A percentile compares a stretch with the other conserved stretches of the same genome.
Evolutionary conservation across 75 land plant genomes (phyloP).

Genomic region (Selaginella moellendorffii): DNA sequence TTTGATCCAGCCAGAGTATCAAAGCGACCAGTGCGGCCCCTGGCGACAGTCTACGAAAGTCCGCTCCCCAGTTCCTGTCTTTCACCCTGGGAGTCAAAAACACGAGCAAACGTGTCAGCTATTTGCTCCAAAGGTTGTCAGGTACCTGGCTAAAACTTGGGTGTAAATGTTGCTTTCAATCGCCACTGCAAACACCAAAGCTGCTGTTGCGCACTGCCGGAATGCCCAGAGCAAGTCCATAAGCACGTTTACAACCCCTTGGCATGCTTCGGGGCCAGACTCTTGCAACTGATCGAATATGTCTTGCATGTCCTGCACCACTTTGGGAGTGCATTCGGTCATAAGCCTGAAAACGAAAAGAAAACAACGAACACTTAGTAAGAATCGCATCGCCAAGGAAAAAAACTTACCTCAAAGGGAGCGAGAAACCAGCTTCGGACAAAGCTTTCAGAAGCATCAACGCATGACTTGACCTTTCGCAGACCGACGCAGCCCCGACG

Average conservation of each 20-base stretch:
- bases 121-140: no score
- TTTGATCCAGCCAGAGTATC: constrained; percentile 83
- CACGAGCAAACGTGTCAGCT: background rate
- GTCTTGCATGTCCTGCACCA: constrained; percentile 43
- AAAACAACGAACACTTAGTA: background rate
- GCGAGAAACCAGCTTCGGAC: background rate
- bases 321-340: constrained; percentile 35
- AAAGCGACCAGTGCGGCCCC: constrained; percentile 93
- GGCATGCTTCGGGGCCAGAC: constrained; percentile 45
- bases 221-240: constrained; percentile 92
- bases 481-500: constrained; percentile 61
- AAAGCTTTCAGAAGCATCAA: constrained; percentile 42
- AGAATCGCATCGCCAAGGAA: background rate
- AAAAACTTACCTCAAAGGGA: background rate
- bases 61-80: constrained; percentile 89
- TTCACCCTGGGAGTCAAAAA: constrained; percentile 57
- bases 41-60: constrained; percentile 78
- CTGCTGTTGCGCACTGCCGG: constrained; percentile 67
- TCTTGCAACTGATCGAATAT: constrained; percentile 35
- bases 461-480: constrained; percentile 36
- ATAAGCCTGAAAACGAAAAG: constrained; percentile 41
- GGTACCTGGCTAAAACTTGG: constrained; percentile 56
- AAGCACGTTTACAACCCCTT: constrained; percentile 80
- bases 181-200: constrained; percentile 71
- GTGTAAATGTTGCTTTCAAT: constrained; percentile 53